A percentile compares a stretch with the other conserved stretches of the same genome.
Evolutionary conservation across 148 eudicot genomes (phyloP).

Genomic region (Rhododendron williamsianum): DNA sequence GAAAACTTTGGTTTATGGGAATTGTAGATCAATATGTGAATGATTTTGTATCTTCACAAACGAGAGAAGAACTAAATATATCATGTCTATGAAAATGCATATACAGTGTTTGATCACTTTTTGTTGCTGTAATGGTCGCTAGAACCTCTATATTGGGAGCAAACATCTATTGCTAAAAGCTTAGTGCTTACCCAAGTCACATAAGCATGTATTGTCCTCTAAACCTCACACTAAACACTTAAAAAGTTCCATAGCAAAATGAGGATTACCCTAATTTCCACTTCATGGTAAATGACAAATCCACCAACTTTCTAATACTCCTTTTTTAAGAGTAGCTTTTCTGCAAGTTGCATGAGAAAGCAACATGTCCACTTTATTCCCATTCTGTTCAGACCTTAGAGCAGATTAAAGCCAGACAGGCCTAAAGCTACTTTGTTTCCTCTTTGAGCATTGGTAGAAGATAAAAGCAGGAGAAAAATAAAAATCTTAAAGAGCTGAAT

Average conservation of each 20-base stretch:
- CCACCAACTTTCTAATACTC: neutral
- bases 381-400: neutral
- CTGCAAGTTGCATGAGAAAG: slow-evolving; percentile 17
- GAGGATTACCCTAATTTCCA: slow-evolving; percentile 2
- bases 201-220: neutral
- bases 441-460: neutral
- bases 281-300: neutral
- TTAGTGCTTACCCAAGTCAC: slow-evolving; percentile 6
- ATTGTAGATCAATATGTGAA: slow-evolving; percentile 3
- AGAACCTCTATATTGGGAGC: slow-evolving; percentile 11
- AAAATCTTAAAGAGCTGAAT: neutral
- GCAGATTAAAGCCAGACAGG: neutral
- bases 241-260: neutral
- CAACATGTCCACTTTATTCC: slow-evolving; percentile 11
- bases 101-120: slow-evolving; percentile 2
- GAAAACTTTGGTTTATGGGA: neutral
- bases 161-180: neutral
- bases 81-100: neutral
- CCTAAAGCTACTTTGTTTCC: slow-evolving; percentile 12
- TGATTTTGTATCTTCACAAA: neutral
- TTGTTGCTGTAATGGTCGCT: slow-evolving; percentile 1
- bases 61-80: neutral
- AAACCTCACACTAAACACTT: slow-evolving; percentile 16
- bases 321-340: neutral
- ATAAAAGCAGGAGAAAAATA: neutral